phyloP scores from a whole-genome alignment of 2,329 filamentous ascomycete species.

The Tolypocladium ophioglossoides region DNA sequence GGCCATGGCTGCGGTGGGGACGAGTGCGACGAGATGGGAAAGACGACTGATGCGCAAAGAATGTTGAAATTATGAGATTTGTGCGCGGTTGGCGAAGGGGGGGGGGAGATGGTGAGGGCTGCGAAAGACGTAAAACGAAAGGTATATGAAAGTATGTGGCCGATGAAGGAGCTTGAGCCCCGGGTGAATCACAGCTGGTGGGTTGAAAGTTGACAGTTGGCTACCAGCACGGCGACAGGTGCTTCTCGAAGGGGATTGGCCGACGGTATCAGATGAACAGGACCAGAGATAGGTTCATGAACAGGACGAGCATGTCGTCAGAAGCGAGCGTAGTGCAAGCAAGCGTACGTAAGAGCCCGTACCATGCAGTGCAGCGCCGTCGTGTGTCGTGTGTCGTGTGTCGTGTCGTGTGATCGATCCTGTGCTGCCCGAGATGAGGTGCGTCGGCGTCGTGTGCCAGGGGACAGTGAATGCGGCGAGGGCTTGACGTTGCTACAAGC shows the following conservation, averaged over 20 bases:
- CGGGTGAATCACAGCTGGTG: neutral
- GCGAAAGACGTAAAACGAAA: neutral
- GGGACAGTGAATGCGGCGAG: neutral
- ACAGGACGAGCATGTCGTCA: neutral
- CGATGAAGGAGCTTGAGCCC: neutral
- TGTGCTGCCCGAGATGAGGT: neutral
- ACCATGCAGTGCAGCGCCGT: neutral
- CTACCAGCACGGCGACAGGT: neutral
- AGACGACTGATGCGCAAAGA: neutral
- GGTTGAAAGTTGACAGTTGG: neutral
- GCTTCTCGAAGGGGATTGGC: neutral
- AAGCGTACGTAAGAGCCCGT: neutral
- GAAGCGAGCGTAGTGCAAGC: slow-evolving; percentile 1
- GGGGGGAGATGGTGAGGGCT: neutral
- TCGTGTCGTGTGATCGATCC: slow-evolving; percentile 1
- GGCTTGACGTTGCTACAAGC: neutral
- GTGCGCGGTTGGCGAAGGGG: neutral
- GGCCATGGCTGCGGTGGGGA: slow-evolving; percentile 29
- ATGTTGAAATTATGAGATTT: neutral
- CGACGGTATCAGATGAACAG: neutral
- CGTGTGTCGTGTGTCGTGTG: slow-evolving; percentile 1
- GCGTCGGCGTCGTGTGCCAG: neutral
- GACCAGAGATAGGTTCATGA: neutral
- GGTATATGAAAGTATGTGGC: neutral
- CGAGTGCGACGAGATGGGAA: neutral